Conservation (phyloP, 1,284 basidiomycete genomes). For the Meira nashicola region DNA sequence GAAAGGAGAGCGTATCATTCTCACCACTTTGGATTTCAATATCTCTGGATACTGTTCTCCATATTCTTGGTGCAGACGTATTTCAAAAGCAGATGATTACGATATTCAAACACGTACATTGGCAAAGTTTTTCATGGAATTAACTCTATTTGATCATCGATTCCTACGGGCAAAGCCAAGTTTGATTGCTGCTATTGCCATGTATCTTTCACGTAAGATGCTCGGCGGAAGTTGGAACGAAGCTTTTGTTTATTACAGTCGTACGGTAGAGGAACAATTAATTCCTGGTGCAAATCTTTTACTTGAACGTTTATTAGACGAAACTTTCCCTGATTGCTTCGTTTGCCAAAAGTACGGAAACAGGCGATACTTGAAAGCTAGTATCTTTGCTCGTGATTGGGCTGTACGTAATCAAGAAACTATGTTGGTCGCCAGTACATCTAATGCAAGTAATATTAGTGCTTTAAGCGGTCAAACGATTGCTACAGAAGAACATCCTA, state of each 20-base stretch:
- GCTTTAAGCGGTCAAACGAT: too few relatives aligned
- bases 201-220: slow-evolving; percentile 62
- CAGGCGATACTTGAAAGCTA: slow-evolving; percentile 83
- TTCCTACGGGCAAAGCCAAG: slow-evolving; percentile 92
- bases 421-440: not conserved
- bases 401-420: slow-evolving; percentile 43
- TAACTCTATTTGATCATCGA: slow-evolving; percentile 84
- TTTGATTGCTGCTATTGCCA: slow-evolving; percentile 91
- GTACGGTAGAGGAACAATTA: slow-evolving; percentile 84
- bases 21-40: slow-evolving; percentile 79
- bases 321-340: slow-evolving; percentile 75
- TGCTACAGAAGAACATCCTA: too few relatives aligned
- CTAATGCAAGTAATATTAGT: too few relatives aligned
- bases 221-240: slow-evolving; percentile 60
- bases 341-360: slow-evolving; percentile 94
- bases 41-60: slow-evolving; percentile 97
- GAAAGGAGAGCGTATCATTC: slow-evolving; percentile 91
- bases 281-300: slow-evolving; percentile 75
- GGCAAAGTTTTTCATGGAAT: slow-evolving; percentile 89
- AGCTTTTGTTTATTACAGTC: slow-evolving; percentile 87
- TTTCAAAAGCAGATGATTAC: slow-evolving; percentile 94
- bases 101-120: slow-evolving; percentile 95
- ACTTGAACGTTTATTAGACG: slow-evolving; percentile 75
- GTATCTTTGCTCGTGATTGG: slow-evolving; percentile 58
- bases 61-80: slow-evolving; percentile 95